These are phyloP conservation scores for Solanum arcanum DNA, from an alignment of 257 asterid genomes.

Conservation along the genomic window DNA sequence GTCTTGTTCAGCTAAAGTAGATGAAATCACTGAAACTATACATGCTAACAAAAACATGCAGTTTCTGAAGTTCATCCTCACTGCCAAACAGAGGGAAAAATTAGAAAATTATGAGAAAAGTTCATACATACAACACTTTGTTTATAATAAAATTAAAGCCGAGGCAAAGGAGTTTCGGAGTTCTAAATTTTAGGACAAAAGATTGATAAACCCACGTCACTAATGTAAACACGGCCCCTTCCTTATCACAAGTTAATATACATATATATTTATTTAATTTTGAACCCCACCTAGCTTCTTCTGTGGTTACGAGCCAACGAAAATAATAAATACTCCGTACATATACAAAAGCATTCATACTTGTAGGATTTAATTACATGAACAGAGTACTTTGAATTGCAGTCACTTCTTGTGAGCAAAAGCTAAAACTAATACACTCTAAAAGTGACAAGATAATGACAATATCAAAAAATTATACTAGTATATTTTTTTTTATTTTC, in stretches of 20 bases:
- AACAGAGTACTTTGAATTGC: not conserved
- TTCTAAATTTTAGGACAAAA: not conserved
- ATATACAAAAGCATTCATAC: not conserved
- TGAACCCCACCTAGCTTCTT: not conserved
- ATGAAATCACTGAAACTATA: constrained; percentile 2
- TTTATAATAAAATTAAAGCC: not conserved
- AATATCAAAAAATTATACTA: too few species aligned
- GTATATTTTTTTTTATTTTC: too few species aligned
- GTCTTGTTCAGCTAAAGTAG: constrained; percentile 18
- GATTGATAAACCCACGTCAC: not conserved
- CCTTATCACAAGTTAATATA: not conserved
- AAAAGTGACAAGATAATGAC: not conserved
- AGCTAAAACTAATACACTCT: not conserved
- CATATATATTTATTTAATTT: too few species aligned
- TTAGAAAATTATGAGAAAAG: not conserved
- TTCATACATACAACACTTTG: not conserved
- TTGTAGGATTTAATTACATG: not conserved
- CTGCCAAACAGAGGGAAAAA: not conserved
- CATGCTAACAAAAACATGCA: constrained; percentile 13
- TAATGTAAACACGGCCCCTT: too few species aligned
- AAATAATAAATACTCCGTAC: not conserved
- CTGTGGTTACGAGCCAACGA: too few species aligned
- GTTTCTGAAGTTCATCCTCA: constrained; percentile 16
- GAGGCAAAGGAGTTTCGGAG: not conserved
- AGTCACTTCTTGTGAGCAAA: not conserved